Evolutionary conservation across 2,329 filamentous ascomycete genomes (phyloP).

Genomic region (Beauveria bassiana): DNA sequence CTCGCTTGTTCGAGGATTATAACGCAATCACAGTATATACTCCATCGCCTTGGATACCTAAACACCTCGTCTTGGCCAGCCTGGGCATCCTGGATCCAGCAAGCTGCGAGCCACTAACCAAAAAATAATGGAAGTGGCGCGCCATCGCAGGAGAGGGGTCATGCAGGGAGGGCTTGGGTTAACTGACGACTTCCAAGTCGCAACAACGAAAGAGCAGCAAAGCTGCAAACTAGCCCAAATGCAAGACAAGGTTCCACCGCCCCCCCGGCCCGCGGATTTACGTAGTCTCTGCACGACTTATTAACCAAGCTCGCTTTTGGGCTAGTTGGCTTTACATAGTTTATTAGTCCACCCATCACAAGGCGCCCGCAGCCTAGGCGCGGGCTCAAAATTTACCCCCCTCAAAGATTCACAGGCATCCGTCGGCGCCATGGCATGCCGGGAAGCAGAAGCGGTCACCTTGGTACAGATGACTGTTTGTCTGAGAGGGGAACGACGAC

Average conservation of each 20-base stretch:
- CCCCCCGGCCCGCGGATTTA: slow-evolving; percentile 1
- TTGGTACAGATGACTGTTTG: neutral
- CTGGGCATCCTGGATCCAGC: no score
- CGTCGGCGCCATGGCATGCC: no score
- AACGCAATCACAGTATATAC: neutral
- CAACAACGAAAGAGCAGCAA: neutral
- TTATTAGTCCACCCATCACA: neutral
- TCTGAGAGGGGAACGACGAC: neutral
- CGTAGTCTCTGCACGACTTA: neutral
- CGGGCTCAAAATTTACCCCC: neutral
- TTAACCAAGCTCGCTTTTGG: neutral
- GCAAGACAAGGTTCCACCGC: slow-evolving; percentile 4
- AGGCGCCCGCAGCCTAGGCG: neutral
- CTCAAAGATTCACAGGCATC: neutral
- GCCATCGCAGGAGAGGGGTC: neutral
- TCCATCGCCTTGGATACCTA: neutral
- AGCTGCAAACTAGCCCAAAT: neutral
- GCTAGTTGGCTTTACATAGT: neutral
- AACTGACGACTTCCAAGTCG: neutral
- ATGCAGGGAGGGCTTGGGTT: neutral
- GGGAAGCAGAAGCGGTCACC: no score
- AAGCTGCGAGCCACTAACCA: neutral
- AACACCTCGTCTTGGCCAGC: no score
- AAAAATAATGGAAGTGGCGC: neutral
- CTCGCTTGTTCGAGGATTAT: neutral